Evolutionary conservation across 169 alveolate species (phyloP), one percentile per base, ranked within the genome.

Genomic region (Plasmodium cynomolgi): DNA sequence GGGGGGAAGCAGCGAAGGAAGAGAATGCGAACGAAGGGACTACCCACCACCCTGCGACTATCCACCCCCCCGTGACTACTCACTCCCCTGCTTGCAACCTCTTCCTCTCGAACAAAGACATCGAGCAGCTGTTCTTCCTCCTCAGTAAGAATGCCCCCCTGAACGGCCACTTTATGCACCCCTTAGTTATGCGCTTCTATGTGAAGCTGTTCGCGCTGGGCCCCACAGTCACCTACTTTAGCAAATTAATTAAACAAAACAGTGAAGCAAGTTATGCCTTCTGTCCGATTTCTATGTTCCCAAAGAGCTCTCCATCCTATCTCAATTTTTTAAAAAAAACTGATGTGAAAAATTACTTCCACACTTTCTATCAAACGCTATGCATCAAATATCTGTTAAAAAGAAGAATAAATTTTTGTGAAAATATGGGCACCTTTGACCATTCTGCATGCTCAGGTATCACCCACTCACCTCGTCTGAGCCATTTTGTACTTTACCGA

Each of bases 351-450:
- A 88, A 88, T 80, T 39, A 37, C 31, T 79, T 88, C 50, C 82
- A 88, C 58, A 88, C 71, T 0, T 88, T 88, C 82, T 88, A 79
- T 29, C 94, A 88, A 88, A 17, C 83, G 31, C 9, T 88, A 47
- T 88, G 91, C 34, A 88, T 88, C 82, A 88, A 88, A 56, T 88
- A 80, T 68, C 77, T 88, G 56, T 88, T 88, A 62, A 88, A 88
- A 80, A 88, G 56, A 34, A 81, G 29, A 79, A 23, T 4, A 72
- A n/a, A 23, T 34, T 72, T 23, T 41, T 11, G 20, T 33, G 84
- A 84, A 44, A 73, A 44, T 6, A 13, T 44, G 39, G 47, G 39
- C 8, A 50, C 26, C 29, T 15, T 75, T n/a, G 20, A 85, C 68
- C 23, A 47, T 26, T 47, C 5, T 54, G 34, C 26, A 54, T 31